Evolutionary conservation across 768 basidiomycete genomes (phyloP).

Genomic region (Tephrocybe sp.): DNA sequence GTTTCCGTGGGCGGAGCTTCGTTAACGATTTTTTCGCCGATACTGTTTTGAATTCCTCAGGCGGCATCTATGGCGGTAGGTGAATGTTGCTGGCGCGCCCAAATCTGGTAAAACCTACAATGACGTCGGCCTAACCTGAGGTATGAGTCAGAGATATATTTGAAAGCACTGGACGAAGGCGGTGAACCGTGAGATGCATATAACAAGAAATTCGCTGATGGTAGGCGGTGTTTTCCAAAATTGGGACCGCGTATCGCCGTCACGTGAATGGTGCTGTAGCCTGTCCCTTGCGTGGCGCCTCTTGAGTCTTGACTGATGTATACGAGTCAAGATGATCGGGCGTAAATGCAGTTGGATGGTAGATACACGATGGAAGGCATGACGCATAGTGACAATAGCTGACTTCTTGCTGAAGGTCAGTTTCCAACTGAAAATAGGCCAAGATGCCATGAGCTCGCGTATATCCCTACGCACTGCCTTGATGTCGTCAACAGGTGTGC

Average conservation of each 20-base stretch:
- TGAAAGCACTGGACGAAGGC: conserved; percentile 2
- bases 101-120: not conserved
- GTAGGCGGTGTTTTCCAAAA: conserved; percentile 1
- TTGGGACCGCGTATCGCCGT: conserved; percentile 1
- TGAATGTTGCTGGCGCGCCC: not conserved
- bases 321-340: no score
- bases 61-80: not conserved
- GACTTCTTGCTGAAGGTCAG: no score
- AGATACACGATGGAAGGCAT: no score
- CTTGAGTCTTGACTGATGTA: no score
- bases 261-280: conserved; percentile 2
- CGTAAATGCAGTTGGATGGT: no score
- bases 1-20: conserved; percentile 1
- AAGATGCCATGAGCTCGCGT: not conserved
- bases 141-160: not conserved
- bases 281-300: no score
- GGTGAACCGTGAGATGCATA: conserved; percentile 3
- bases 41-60: not conserved
- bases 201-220: conserved; percentile 3
- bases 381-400: no score
- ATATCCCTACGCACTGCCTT: no score
- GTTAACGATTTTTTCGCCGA: conserved; percentile 3
- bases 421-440: not conserved
- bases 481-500: no score
- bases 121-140: not conserved